These are phyloP conservation scores for Apium graveolens DNA, from an alignment of 129 eudicot species.

Conservation along the genomic window DNA sequence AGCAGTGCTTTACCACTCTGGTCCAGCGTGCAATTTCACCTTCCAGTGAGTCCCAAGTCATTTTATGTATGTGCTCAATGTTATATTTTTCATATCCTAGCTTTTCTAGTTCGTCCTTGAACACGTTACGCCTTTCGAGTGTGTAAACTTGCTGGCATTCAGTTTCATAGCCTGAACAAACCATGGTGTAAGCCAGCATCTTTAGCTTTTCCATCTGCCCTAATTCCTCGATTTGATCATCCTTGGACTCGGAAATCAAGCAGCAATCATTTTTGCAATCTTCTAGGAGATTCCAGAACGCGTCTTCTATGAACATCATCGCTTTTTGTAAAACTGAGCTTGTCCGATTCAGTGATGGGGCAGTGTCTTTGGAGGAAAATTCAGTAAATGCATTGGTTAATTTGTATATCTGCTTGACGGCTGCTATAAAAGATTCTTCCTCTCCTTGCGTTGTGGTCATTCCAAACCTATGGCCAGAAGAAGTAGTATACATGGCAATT, in stretches of 20 bases:
- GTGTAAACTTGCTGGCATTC: constrained; percentile 63
- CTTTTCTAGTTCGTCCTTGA: constrained; percentile 30
- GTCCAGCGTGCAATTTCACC: constrained; percentile 66
- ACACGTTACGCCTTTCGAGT: constrained; percentile 33
- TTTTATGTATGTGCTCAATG: constrained; percentile 55
- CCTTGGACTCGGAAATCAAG: neutral
- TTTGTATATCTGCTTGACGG: constrained; percentile 32
- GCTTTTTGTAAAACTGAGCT: constrained; percentile 44
- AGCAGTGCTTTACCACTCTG: constrained; percentile 43
- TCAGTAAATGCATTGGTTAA: constrained; percentile 34
- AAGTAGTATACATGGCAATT: constrained; percentile 23
- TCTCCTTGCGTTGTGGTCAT: constrained; percentile 26
- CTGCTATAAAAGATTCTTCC: constrained; percentile 37
- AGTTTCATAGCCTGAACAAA: constrained; percentile 46
- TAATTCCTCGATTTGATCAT: constrained; percentile 22
- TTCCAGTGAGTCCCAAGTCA: constrained; percentile 60
- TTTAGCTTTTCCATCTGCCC: constrained; percentile 29
- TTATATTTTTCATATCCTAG: constrained; percentile 44
- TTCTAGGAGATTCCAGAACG: constrained; percentile 36
- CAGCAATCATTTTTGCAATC: neutral
- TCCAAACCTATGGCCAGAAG: constrained; percentile 22
- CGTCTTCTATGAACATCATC: constrained; percentile 58
- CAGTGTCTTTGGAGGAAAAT: constrained; percentile 26
- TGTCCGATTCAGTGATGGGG: constrained; percentile 24
- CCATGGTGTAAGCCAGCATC: constrained; percentile 40